Conservation (phyloP, 139 green algal species). For the Chlorella vulgaris region DNA sequence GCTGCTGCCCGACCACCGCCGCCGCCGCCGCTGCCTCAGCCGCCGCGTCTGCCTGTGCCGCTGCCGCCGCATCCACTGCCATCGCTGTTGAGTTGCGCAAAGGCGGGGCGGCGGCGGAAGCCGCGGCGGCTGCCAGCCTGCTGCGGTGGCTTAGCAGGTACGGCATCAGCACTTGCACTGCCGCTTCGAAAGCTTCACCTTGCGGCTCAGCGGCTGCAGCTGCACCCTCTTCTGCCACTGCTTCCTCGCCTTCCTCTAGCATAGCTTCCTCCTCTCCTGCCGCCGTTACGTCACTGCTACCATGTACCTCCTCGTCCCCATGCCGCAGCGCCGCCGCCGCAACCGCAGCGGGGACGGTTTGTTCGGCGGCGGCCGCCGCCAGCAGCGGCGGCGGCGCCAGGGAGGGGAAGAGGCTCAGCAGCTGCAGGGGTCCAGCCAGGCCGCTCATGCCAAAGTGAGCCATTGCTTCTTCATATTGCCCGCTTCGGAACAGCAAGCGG, state of each 20-base stretch:
- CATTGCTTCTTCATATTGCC: slow-evolving; percentile 78
- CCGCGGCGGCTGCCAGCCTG: slow-evolving; percentile 52
- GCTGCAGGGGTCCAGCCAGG: slow-evolving; percentile 48
- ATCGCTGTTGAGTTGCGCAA: too few relatives aligned
- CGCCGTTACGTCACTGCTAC: neutral
- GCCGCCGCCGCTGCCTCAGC: neutral
- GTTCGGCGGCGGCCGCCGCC: neutral
- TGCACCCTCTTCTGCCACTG: neutral
- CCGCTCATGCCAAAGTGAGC: slow-evolving; percentile 74
- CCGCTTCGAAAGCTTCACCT: slow-evolving; percentile 37
- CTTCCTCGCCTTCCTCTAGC: neutral
- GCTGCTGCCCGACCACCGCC: slow-evolving; percentile 18
- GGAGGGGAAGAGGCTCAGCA: slow-evolving; percentile 74
- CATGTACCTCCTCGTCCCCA: neutral
- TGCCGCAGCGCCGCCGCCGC: neutral
- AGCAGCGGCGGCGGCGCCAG: slow-evolving; percentile 52
- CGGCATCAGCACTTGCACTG: slow-evolving; percentile 64
- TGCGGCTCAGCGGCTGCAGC: slow-evolving; percentile 35
- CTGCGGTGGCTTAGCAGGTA: slow-evolving; percentile 80
- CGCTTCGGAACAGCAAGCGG: slow-evolving; percentile 66
- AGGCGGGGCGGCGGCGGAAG: neutral
- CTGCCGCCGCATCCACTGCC: neutral
- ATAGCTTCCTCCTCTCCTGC: neutral
- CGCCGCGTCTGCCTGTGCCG: neutral
- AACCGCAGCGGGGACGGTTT: neutral